Percentiles rank a stretch among this genome's conserved stretches.
Evolutionary conservation across 257 asterid genomes (phyloP).

Genomic region (Linderniella brevidens): DNA sequence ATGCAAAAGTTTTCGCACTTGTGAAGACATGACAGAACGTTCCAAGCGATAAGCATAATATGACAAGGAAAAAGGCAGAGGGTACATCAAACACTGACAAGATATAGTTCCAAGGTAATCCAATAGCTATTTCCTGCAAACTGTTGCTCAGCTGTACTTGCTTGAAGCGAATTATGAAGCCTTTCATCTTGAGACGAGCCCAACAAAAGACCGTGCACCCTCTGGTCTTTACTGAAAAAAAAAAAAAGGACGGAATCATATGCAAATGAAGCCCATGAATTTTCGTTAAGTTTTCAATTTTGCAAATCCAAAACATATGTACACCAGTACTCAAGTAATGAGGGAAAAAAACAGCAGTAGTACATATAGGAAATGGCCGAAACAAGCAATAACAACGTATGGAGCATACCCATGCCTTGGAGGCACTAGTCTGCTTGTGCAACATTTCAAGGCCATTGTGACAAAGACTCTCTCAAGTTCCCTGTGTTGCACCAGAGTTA

Average conservation of each 20-base stretch:
- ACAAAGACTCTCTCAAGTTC: conserved; percentile 75
- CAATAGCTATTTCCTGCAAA: conserved; percentile 48
- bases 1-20: background rate
- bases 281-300: background rate
- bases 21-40: background rate
- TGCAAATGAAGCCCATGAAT: conserved; percentile 1
- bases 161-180: conserved; percentile 28
- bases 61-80: background rate
- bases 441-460: conserved; percentile 73
- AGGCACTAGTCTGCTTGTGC: conserved; percentile 33
- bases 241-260: conserved; percentile 9
- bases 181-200: conserved; percentile 54
- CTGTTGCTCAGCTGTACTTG: conserved; percentile 29
- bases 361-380: background rate
- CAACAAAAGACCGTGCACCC: conserved; percentile 48
- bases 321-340: too few relatives aligned
- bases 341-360: conserved; percentile 1
- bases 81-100: conserved; percentile 33
- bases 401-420: conserved; percentile 31
- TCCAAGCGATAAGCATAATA: background rate
- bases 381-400: background rate
- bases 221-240: conserved; percentile 47
- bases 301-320: too few relatives aligned
- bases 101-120: conserved; percentile 87
- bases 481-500: conserved; percentile 19